Evolutionary conservation across 768 basidiomycete genomes (phyloP).

Genomic region (Phaeotremella skinneri): DNA sequence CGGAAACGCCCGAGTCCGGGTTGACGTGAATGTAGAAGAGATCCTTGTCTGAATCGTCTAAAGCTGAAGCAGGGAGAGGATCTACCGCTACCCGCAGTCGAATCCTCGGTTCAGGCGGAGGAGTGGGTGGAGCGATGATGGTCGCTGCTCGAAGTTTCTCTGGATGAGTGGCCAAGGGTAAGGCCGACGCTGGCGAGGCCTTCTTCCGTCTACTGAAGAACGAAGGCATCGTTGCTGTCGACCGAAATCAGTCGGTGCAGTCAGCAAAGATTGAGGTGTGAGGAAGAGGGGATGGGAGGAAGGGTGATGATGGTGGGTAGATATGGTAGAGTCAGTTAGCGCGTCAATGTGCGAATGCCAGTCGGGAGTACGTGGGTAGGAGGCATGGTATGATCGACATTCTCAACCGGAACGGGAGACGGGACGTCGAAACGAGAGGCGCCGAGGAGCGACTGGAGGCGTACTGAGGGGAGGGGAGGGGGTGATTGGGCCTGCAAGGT

Average conservation of each 20-base stretch:
- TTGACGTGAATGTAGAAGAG: slow-evolving; percentile 34
- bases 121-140: not conserved
- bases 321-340: not conserved
- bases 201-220: not conserved
- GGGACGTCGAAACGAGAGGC: not conserved
- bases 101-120: slow-evolving; percentile 10
- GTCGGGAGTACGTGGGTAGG: no score
- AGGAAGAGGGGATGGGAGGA: not conserved
- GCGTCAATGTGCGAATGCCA: no score
- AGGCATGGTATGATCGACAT: slow-evolving; percentile 3
- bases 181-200: not conserved
- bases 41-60: slow-evolving; percentile 15
- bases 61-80: not conserved
- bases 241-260: no score
- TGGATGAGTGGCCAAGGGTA: not conserved
- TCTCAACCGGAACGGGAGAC: not conserved
- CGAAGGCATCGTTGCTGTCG: not conserved
- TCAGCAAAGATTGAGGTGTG: not conserved
- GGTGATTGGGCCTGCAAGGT: no score
- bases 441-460: no score
- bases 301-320: not conserved
- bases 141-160: not conserved
- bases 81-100: slow-evolving; percentile 34
- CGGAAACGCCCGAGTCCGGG: slow-evolving; percentile 26
- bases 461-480: no score